A percentile compares a stretch with the other conserved stretches of the same genome.
phyloP scores from a whole-genome alignment of 2,329 filamentous ascomycete genomes.

The Fonsecaea pedrosoi region DNA sequence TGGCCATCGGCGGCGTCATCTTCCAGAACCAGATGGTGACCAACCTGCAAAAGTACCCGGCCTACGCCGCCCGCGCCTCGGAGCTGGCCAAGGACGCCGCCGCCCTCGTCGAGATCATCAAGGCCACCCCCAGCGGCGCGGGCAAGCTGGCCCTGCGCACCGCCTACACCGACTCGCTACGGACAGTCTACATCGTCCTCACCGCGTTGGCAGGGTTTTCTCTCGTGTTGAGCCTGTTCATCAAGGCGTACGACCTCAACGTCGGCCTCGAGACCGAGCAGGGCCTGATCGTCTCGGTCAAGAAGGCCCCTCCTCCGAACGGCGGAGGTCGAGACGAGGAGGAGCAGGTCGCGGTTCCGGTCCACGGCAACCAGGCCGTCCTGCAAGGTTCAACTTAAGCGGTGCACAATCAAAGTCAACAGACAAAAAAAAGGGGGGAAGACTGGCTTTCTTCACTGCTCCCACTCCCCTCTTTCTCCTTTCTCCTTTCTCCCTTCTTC shows the following conservation, averaged over 20 bases:
- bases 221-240: slow-evolving; percentile 60
- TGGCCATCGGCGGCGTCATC: slow-evolving; percentile 70
- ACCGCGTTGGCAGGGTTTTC: slow-evolving; percentile 60
- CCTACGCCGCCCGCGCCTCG: slow-evolving; percentile 56
- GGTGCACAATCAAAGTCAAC: background rate
- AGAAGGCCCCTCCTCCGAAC: slow-evolving; percentile 1
- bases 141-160: slow-evolving; percentile 55
- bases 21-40: slow-evolving; percentile 70
- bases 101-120: slow-evolving; percentile 65
- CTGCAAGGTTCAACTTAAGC: background rate
- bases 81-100: slow-evolving; percentile 65
- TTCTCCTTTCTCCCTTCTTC: background rate
- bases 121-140: slow-evolving; percentile 55
- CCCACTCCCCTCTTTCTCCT: background rate
- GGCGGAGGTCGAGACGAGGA: background rate
- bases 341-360: background rate
- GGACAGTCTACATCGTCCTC: slow-evolving; percentile 64
- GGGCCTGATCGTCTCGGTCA: slow-evolving; percentile 55
- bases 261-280: slow-evolving; percentile 57
- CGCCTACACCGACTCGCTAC: slow-evolving; percentile 62
- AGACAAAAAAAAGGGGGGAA: background rate
- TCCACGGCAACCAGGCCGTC: background rate
- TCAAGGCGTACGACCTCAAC: slow-evolving; percentile 59
- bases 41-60: slow-evolving; percentile 57
- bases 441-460: too few relatives aligned